Conservation (phyloP, 306 rosid species). For the Cucumis hystrix region DNA sequence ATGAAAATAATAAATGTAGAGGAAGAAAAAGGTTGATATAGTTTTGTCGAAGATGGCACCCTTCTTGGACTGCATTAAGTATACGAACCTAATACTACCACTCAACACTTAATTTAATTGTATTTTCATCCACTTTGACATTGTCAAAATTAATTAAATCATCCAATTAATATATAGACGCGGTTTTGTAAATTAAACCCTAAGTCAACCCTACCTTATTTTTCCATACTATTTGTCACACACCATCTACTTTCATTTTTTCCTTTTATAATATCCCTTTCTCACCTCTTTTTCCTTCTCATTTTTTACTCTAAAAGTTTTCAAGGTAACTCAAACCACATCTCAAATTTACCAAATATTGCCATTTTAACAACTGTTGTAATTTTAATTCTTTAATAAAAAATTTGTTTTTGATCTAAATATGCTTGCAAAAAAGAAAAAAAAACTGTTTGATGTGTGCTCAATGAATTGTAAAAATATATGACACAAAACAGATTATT, state of each 20-base stretch:
- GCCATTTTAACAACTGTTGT: too few relatives aligned
- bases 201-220: neutral
- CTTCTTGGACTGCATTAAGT: neutral
- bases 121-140: conserved; percentile 1
- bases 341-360: too few relatives aligned
- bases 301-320: too few relatives aligned
- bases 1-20: neutral
- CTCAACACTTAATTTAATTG: neutral
- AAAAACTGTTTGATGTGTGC: too few relatives aligned
- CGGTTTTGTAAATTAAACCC: neutral
- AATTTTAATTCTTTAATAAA: too few relatives aligned
- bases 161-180: neutral
- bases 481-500: too few relatives aligned
- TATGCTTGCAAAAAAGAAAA: too few relatives aligned
- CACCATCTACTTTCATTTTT: neutral
- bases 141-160: neutral
- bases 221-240: neutral
- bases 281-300: neutral
- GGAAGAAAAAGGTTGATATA: neutral
- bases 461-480: too few relatives aligned
- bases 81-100: neutral
- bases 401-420: too few relatives aligned
- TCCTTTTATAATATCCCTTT: too few relatives aligned
- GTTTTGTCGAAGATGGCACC: neutral
- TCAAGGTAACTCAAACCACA: too few relatives aligned